Base-by-base conservation (phyloP, 1,284 basidiomycete species). In the Melampsora medusae region DNA sequence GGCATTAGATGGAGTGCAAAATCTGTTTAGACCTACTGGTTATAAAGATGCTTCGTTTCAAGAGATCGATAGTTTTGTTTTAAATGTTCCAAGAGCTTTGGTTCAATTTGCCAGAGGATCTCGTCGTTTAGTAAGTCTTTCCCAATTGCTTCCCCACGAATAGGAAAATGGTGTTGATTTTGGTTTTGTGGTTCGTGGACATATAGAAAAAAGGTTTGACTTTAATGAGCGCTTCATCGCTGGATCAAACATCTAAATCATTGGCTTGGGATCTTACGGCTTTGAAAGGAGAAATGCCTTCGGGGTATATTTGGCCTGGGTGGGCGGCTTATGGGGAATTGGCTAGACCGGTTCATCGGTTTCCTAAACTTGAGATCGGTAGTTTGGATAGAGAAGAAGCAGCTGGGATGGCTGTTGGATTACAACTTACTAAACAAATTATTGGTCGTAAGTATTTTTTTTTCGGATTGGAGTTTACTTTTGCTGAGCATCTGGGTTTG, bases 1-100 rank as follows among this genome's bases (percentile, higher is more conserved):
- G 19, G 77, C 77, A 4, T 69, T 77, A 28, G 77, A 77, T 50
- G 68, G 71, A 53, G 56, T 68, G 2, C 77, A 77, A 60, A 73
- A 73, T 25, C 56, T 77, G 6, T 77, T 68, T 46, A 72, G 62
- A 38, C 69, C 77, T 19, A 35, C 72, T 4, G 22, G 56, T 35
- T 77, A 73, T 50, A 56, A 62, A 25, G 77, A 77, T 50, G 71
- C 48, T 6, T 35, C 25, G n/a, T 77, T 77, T 33, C 56, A 50
- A 12, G 28, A 53, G 7, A 74, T 74, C 17, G 71, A 74, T 60
- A 74, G 71, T 49, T 67, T 74, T 33, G 64, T 50, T n/a, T 48
- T 74, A 12, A 74, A 49, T 28, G 64, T 74, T 5, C 49, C 61
- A n/a, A 56, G 71, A 48, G 31, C 31, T 19, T 28, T 74, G 33